phyloP scores from a whole-genome alignment of 331 rosid species.

The Rosa hybrid region DNA sequence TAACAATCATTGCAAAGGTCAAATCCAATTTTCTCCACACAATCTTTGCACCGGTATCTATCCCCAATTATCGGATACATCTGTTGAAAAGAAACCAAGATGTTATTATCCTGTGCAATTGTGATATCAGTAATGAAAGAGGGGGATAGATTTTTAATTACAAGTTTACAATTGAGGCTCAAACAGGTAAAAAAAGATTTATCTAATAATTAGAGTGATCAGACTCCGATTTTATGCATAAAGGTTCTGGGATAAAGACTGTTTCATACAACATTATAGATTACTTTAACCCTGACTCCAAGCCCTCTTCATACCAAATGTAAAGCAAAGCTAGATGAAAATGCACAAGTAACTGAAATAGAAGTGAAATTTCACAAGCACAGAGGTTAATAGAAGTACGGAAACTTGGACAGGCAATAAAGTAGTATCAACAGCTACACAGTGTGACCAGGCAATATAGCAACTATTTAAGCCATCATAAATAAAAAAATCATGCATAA shows the following conservation, averaged over 20 bases:
- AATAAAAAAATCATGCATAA: constrained; percentile 3
- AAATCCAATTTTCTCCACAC: constrained; percentile 61
- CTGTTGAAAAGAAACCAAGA: constrained; percentile 38
- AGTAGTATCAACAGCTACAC: background rate
- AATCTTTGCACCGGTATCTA: constrained; percentile 73
- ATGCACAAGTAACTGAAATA: background rate
- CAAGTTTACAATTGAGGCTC: background rate
- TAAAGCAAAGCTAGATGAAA: background rate
- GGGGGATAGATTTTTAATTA: background rate
- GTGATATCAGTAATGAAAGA: background rate
- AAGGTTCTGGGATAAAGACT: background rate
- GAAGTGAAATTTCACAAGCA: background rate
- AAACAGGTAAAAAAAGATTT: background rate
- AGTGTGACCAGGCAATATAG: background rate
- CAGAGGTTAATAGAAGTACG: background rate
- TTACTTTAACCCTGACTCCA: background rate
- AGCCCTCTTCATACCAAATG: background rate
- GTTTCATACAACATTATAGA: background rate
- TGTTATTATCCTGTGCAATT: constrained; percentile 3
- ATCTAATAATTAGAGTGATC: background rate
- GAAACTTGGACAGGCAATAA: background rate
- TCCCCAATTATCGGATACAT: constrained; percentile 69
- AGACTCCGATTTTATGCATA: background rate
- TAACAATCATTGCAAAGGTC: constrained; percentile 84
- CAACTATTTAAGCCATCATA: background rate